Percentiles rank a stretch among this genome's conserved stretches.
Conservation (phyloP, 1,284 basidiomycete genomes). For the Trichosporon sp. region DNA sequence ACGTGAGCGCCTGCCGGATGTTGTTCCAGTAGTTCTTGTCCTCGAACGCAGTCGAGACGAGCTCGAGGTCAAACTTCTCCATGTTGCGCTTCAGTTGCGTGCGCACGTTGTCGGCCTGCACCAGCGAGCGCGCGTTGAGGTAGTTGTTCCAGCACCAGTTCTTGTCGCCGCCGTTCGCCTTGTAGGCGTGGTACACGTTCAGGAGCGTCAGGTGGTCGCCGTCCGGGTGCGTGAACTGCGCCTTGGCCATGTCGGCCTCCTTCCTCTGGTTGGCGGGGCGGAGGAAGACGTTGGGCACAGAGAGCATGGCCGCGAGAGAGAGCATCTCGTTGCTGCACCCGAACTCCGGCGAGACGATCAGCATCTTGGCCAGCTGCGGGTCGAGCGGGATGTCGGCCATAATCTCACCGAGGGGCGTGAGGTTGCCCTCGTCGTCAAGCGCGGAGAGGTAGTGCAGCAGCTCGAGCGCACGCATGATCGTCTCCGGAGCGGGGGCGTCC, state of each 20-base stretch:
- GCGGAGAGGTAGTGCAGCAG: constrained; percentile 90
- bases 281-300: constrained; percentile 91
- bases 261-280: constrained; percentile 83
- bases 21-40: constrained; percentile 76
- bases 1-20: constrained; percentile 81
- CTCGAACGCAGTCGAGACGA: constrained; percentile 73
- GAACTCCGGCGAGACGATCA: constrained; percentile 92
- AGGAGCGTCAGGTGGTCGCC: constrained; percentile 94
- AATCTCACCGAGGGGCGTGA: constrained; percentile 82
- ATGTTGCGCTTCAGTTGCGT: constrained; percentile 86
- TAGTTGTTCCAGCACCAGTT: constrained; percentile 95
- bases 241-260: constrained; percentile 91
- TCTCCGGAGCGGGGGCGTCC: constrained; percentile 95
- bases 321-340: constrained; percentile 94
- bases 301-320: constrained; percentile 90
- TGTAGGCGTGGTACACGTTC: constrained; percentile 95
- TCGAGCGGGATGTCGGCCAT: constrained; percentile 99
- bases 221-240: constrained; percentile 84
- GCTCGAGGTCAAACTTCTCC: constrained; percentile 83
- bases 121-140: constrained; percentile 78
- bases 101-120: constrained; percentile 95
- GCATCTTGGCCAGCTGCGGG: constrained; percentile 93
- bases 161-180: constrained; percentile 74
- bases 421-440: constrained; percentile 89
- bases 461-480: constrained; percentile 95